A percentile compares a stretch with the other conserved stretches of the same genome.
These are phyloP conservation scores for Fusarium sp. DNA, from an alignment of 2,329 filamentous ascomycete species.

Conservation along the genomic window DNA sequence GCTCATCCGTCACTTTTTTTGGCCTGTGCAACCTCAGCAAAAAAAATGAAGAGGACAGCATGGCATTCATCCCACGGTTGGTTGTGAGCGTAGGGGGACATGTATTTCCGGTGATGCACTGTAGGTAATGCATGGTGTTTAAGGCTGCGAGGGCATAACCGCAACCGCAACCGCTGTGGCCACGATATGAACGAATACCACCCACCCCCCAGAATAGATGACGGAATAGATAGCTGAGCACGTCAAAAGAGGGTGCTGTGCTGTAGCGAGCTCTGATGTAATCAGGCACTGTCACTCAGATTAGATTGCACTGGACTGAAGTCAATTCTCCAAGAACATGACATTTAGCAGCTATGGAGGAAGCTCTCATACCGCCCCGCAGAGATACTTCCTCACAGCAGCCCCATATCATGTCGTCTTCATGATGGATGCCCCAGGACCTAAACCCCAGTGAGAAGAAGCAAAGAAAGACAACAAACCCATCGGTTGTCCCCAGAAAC, in stretches of 20 bases:
- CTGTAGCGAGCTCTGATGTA: constrained; percentile 31
- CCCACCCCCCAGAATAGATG: constrained; percentile 17
- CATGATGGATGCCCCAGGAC: constrained; percentile 7
- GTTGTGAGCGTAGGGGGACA: constrained; percentile 3
- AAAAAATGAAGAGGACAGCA: constrained; percentile 26
- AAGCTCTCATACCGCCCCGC: constrained; percentile 26
- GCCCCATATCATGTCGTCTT: constrained; percentile 10
- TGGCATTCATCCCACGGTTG: constrained; percentile 6
- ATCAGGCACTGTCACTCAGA: constrained; percentile 5
- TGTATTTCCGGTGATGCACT: constrained; percentile 13
- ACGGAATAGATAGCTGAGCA: constrained; percentile 28
- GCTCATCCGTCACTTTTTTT: constrained; percentile 15
- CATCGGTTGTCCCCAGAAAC: constrained; percentile 37
- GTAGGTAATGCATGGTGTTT: background rate
- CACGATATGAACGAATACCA: constrained; percentile 2
- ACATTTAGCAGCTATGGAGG: constrained; percentile 22
- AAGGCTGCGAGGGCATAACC: background rate
- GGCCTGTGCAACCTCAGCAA: constrained; percentile 38
- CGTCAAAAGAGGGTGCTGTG: constrained; percentile 24
- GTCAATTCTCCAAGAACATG: constrained; percentile 16
- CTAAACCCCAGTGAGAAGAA: constrained; percentile 9
- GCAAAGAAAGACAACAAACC: constrained; percentile 26
- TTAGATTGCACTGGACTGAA: constrained; percentile 21
- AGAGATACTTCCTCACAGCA: constrained; percentile 3
- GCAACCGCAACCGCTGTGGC: background rate